Conservation (phyloP, 768 basidiomycete genomes). For the Russula earlei region DNA sequence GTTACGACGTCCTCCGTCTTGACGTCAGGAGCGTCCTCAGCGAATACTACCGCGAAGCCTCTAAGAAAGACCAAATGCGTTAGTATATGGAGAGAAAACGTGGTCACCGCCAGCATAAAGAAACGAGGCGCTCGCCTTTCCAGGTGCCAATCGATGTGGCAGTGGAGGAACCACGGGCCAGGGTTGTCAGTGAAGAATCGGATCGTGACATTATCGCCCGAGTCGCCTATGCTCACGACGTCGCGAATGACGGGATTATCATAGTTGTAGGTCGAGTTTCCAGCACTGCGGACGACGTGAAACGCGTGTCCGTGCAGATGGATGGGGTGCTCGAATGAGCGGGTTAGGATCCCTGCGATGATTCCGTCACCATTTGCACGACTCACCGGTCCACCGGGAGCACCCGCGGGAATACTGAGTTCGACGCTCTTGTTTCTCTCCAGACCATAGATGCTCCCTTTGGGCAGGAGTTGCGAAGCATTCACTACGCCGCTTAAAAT, state of each 20-base stretch:
- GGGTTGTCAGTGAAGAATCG: conserved; percentile 26
- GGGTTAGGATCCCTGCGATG: too few relatives aligned
- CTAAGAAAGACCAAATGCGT: not conserved
- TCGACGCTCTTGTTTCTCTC: conserved; percentile 39
- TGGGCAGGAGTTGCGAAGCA: conserved; percentile 39
- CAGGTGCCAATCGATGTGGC: conserved; percentile 26
- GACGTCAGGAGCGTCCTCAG: conserved; percentile 5
- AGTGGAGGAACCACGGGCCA: conserved; percentile 24
- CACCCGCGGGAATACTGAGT: conserved; percentile 21
- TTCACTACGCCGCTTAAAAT: conserved; percentile 46
- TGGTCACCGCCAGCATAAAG: too few relatives aligned
- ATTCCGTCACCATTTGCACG: too few relatives aligned
- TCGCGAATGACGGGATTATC: conserved; percentile 38
- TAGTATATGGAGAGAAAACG: too few relatives aligned
- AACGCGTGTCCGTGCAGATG: conserved; percentile 9
- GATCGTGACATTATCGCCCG: conserved; percentile 16
- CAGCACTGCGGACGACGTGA: conserved; percentile 13
- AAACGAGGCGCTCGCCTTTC: too few relatives aligned
- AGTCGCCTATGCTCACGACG: conserved; percentile 26
- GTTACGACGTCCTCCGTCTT: not conserved
- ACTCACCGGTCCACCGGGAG: not conserved
- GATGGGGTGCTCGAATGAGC: not conserved
- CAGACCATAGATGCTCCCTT: conserved; percentile 37
- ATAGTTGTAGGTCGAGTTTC: conserved; percentile 12
- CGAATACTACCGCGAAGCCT: conserved; percentile 8